Evolutionary conservation across 805 yeast genomes (phyloP), one percentile per base, ranked within the genome.

Genomic region (Candida orba): DNA sequence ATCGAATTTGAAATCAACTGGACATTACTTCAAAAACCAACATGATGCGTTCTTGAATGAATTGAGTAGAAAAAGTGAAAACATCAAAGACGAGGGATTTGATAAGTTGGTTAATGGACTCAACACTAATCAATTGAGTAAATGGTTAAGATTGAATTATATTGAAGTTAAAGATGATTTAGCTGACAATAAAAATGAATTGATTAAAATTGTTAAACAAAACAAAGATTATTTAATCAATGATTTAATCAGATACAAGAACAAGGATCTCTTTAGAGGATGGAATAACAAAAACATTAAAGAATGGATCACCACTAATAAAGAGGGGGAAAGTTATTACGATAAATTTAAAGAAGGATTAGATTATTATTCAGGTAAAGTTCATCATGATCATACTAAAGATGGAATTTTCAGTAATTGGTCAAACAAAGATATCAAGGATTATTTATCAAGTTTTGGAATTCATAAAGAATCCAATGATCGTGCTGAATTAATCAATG

Each of bases 101-200:
- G 72, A 71, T 44, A 64, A 63, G 40, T 56, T 64, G 13, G 72
- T 71, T 15, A 67, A 15, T 78, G 83, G 83, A 10, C 13, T 27
- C 12, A 60, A 76, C 4, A 66, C 72, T 23, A 64, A 71, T 5
- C 84, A 80, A 52, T 59, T 81, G 46, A 64, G 68, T 52, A 72
- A 71, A 46, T 81, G 84, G 77, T 59, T 81, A 30, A 59, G 66
- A 43, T 56, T 64, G 34, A 77, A 75, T 52, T 73, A 72, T 25
- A 57, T 69, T 34, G 58, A 62, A 13, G 53, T 68, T 35, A 63
- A 64, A 34, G 65, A 67, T 31, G 55, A 62, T n/a, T 39, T 57
- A 12, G 63, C 60, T 18, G 37, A 52, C 9, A 62, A 63, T 37
- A 68, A 61, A 45, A 67, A 68, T 30, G 59, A 63, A 32, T 58